Percentiles rank a stretch among this genome's conserved stretches.
Evolutionary conservation across 805 yeast genomes (phyloP).

Genomic region (Cyberlindnera amylophila): DNA sequence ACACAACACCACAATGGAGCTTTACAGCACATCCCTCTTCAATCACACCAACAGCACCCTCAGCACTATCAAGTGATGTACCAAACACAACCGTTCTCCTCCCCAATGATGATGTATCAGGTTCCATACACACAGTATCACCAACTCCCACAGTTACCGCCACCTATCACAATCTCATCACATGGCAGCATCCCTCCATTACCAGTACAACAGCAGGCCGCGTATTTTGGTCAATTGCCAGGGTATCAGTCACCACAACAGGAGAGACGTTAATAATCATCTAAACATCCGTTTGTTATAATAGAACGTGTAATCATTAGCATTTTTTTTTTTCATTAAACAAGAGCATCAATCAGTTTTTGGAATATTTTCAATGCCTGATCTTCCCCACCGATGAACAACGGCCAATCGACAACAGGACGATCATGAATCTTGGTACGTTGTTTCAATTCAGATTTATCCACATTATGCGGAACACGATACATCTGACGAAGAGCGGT

Average conservation of each 20-base stretch:
- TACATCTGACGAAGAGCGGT: not conserved
- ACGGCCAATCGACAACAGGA: not conserved
- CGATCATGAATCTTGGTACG: not conserved
- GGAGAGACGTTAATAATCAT: too few relatives aligned
- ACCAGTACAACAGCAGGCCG: not conserved
- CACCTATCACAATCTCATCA: not conserved
- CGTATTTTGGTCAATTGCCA: not conserved
- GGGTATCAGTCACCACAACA: not conserved
- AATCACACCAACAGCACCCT: slow-evolving; percentile 1
- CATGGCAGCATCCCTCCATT: not conserved
- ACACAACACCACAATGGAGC: not conserved
- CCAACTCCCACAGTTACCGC: not conserved
- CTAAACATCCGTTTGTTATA: too few relatives aligned
- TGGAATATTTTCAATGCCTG: too few relatives aligned
- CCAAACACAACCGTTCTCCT: too few relatives aligned
- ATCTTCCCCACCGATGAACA: too few relatives aligned
- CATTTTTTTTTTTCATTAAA: too few relatives aligned
- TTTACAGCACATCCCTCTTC: not conserved
- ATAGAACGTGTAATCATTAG: too few relatives aligned
- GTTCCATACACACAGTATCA: not conserved
- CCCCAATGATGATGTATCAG: too few relatives aligned
- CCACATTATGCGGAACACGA: slow-evolving; percentile 4
- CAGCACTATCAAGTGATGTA: not conserved
- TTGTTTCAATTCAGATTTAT: not conserved
- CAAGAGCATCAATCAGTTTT: too few relatives aligned